phyloP scores from a whole-genome alignment of 495 filamentous ascomycete genomes.

The Penicillium coffeae region DNA sequence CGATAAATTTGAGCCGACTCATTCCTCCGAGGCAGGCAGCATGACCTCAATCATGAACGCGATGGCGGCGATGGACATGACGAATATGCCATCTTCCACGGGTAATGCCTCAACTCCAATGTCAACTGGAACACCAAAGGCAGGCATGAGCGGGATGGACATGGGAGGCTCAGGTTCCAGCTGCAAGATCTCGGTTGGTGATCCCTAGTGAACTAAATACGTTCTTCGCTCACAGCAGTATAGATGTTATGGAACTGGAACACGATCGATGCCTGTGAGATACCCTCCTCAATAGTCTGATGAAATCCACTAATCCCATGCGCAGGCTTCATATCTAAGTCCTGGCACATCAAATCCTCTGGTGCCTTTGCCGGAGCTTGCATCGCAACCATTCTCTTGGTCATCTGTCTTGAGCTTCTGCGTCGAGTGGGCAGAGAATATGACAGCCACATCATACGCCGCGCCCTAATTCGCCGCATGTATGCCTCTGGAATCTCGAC shows the following conservation, averaged over 20 bases:
- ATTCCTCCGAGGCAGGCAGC: too few relatives aligned
- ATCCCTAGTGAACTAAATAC: too few relatives aligned
- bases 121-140: not conserved
- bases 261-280: conserved; percentile 59
- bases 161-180: too few relatives aligned
- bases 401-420: conserved; percentile 59
- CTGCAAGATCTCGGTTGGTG: conserved; percentile 44
- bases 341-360: conserved; percentile 60
- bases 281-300: not conserved
- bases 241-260: conserved; percentile 79
- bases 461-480: conserved; percentile 23
- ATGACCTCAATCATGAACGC: conserved; percentile 2
- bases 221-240: too few relatives aligned
- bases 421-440: conserved; percentile 57
- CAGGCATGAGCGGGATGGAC: conserved; percentile 15
- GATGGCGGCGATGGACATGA: conserved; percentile 11
- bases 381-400: conserved; percentile 63
- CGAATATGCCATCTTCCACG: not conserved
- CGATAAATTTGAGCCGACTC: too few relatives aligned
- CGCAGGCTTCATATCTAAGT: conserved; percentile 56
- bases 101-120: not conserved
- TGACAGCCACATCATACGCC: conserved; percentile 53
- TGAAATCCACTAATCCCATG: conserved; percentile 4
- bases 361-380: conserved; percentile 67
- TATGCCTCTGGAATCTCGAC: conserved; percentile 10